Evolutionary conservation across 2,329 filamentous ascomycete species (phyloP), one percentile per base, ranked within the genome.

Genomic region (Chaetomium strumarium): DNA sequence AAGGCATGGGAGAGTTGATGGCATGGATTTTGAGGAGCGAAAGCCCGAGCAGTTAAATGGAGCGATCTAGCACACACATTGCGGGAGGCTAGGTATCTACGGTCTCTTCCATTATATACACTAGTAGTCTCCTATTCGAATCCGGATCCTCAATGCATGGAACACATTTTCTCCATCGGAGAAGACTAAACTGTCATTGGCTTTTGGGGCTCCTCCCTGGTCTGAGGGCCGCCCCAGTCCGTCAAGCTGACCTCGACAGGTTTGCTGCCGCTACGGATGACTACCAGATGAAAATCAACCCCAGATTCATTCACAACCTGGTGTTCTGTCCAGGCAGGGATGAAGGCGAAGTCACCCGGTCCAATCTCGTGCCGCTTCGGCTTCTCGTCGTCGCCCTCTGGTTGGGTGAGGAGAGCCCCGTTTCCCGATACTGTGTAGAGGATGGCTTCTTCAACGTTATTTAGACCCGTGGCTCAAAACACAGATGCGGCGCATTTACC

Each of bases 311-410:
- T 89, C 17, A 83, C 71, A 49, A 84, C 77, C 64, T 88, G 84
- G 67, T 89, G 84, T 64, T 89, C 84, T 0, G 81, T 80, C 74
- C 78, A 87, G 0, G 84, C 79, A 0, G 85, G 85, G 12, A 89
- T 77, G 50, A 87, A 75, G 3, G 83, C 84, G 66, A 86, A 89
- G 64, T 88, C 85, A 0, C 86, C 85, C 0, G 80, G 73, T 1
- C 67, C 67, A 7, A 90, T 72, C 16, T 78, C 70, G 56, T 85
- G 75, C 33, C 77, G 75, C 55, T 77, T 77, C 1, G 75, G 65
- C 30, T 74, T 76, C 12, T 80, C 72, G 2, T 65, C 70, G 11
- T 66, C 71, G 51, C 66, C 63, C 7, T 65, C 57, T 17, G 81
- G 73, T 48, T 75, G 75, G 0, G 77, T 83, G 3, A 86, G 73